Evolutionary conservation across 371 early-diverging fungal species (phyloP).

Genomic region (Chytridium lagenaria): DNA sequence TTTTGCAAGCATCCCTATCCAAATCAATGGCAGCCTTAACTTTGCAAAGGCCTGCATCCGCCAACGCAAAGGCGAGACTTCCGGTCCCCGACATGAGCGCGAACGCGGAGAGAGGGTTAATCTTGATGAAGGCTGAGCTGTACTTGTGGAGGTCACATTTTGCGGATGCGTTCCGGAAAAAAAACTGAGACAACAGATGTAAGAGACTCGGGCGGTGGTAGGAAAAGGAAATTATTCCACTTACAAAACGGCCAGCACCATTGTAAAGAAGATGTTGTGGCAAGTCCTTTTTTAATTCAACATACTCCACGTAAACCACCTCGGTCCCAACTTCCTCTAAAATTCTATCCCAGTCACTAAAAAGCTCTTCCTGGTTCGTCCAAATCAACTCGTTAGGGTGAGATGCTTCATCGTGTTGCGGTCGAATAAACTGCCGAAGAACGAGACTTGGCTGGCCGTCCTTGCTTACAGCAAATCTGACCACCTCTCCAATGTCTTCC

Average conservation of each 20-base stretch:
- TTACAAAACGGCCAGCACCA: conserved; percentile 10
- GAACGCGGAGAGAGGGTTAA: not conserved
- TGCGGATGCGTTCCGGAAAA: not conserved
- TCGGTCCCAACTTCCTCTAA: not conserved
- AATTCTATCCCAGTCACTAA: not conserved
- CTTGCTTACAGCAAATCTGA: not conserved
- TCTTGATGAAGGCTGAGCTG: too few species aligned
- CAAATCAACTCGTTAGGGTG: conserved; percentile 2
- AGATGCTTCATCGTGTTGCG: not conserved
- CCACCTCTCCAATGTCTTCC: conserved; percentile 7
- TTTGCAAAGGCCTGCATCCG: not conserved
- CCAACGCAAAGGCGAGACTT: not conserved
- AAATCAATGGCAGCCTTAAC: not conserved
- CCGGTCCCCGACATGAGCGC: conserved; percentile 10
- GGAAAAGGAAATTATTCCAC: not conserved
- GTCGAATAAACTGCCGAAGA: not conserved
- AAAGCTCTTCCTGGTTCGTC: conserved; percentile 3
- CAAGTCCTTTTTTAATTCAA: not conserved
- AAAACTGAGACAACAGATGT: not conserved
- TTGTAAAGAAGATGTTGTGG: not conserved
- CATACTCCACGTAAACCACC: conserved; percentile 13
- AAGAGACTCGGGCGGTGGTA: too few species aligned
- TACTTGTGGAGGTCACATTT: not conserved
- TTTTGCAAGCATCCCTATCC: not conserved
- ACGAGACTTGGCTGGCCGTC: not conserved